Evolutionary conservation across 2,329 filamentous ascomycete genomes (phyloP), one percentile per base, ranked within the genome.

Genomic region (Rhinocladiella mackenziei): DNA sequence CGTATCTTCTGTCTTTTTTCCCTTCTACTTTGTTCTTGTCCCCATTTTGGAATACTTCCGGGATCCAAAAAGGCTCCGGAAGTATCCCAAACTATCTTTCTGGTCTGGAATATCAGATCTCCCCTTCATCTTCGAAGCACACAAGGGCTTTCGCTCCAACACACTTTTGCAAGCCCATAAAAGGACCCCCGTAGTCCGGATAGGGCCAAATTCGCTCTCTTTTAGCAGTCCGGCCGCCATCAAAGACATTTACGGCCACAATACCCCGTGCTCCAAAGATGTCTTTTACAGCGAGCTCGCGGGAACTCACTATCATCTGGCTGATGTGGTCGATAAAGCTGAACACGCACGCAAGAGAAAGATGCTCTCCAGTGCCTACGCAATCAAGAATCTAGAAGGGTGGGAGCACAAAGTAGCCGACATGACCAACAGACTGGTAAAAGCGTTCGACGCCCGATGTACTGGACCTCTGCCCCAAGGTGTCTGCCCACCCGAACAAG

Each of bases 21-120:
- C 67, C 17, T 9, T 56, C 31, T 70, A 67, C 45, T 66, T 70
- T 31, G 36, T 71, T 15, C 23, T 70, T 19, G 63, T 62, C 33
- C 70, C 70, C 2, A 39, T 71, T 5, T 33, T 68, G 22, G 56
- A 62, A 13, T 74, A 74, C 52, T 66, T 73, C 43, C 60, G 62
- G 17, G 72, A 75, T 54, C 56, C 60, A 1, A 73, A 74, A 63
- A 69, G 70, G 5, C 63, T 76, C 2, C 66, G 73, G 5, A 67
- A 64, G 55, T 75, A 71, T 36, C 70, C 70, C 5, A 68, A 66
- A 47, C 58, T 74, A 41, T 62, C 61, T 13, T 50, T 60, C 3
- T 61, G 73, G 10, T 67, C 71, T 0, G 71, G 70, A 9, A 62
- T 74, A 23, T 68, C 68, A 4, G 65, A 69, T 36, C 51, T 76